These are phyloP conservation scores for Echeveria elegans DNA, from an alignment of 164 flowering plant genomes.

Conservation along the genomic window DNA sequence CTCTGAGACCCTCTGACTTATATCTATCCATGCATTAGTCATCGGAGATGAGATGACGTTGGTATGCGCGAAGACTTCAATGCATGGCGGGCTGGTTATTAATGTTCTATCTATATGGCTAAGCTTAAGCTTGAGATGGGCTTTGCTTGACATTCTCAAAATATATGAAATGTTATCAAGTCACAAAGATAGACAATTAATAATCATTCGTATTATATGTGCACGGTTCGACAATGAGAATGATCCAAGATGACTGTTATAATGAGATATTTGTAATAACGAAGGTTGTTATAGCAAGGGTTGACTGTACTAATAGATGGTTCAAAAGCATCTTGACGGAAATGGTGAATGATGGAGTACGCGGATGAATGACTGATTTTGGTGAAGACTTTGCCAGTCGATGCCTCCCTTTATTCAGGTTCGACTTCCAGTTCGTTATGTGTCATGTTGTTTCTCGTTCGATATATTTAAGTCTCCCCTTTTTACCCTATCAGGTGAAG, in stretches of 20 bases:
- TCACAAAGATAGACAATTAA: no score
- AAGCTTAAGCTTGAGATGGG: no score
- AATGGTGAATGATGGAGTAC: constrained; percentile 73
- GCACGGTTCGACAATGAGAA: no score
- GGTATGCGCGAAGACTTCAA: not conserved
- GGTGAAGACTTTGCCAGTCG: constrained; percentile 83
- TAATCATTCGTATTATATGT: no score
- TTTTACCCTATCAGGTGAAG: constrained; percentile 53
- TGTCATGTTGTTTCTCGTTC: not conserved
- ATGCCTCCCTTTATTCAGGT: constrained; percentile 80
- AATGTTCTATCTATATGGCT: no score
- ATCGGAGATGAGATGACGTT: not conserved
- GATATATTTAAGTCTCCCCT: not conserved
- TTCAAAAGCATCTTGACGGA: constrained; percentile 64
- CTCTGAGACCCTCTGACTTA: not conserved
- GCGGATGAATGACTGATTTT: constrained; percentile 95
- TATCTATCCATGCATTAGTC: not conserved
- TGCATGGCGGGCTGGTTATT: not conserved
- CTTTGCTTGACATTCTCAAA: no score
- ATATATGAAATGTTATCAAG: no score
- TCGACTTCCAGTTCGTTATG: not conserved
- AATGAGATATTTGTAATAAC: no score
- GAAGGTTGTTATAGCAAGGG: no score
- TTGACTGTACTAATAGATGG: constrained; percentile 52
- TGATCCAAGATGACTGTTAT: no score